Conservation (phyloP, 2,329 filamentous ascomycete species). For the Pseudocercospora fijiensis region DNA sequence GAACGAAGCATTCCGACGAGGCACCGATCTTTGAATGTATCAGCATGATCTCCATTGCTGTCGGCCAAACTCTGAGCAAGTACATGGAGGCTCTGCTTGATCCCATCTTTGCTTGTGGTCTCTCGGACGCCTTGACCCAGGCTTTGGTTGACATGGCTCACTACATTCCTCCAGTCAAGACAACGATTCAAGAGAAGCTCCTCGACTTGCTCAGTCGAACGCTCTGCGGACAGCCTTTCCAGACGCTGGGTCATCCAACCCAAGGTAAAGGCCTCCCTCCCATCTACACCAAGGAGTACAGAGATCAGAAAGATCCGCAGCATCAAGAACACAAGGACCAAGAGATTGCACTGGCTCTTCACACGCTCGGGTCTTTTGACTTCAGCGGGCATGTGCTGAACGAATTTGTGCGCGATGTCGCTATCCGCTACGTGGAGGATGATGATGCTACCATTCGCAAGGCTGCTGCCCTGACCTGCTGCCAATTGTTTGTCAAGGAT, state of each 20-base stretch:
- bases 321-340: constrained; percentile 77
- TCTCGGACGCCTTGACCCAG: constrained; percentile 90
- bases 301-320: constrained; percentile 80
- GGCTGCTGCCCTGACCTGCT: constrained; percentile 93
- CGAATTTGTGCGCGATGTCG: constrained; percentile 96
- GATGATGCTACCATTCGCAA: constrained; percentile 92
- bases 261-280: constrained; percentile 79
- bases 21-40: constrained; percentile 94
- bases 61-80: constrained; percentile 94
- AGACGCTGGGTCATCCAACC: constrained; percentile 85
- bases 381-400: constrained; percentile 91
- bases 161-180: constrained; percentile 92
- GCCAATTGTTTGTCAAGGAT: constrained; percentile 93
- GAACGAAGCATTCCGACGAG: constrained; percentile 60
- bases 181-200: constrained; percentile 87
- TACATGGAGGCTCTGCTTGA: constrained; percentile 96
- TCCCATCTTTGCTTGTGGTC: constrained; percentile 92
- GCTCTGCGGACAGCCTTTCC: constrained; percentile 86
- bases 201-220: constrained; percentile 94
- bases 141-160: constrained; percentile 98
- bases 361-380: constrained; percentile 96
- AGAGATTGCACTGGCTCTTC: constrained; percentile 88
- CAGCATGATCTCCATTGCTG: constrained; percentile 90
- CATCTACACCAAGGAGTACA: constrained; percentile 64
- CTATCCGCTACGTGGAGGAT: constrained; percentile 96